These are phyloP conservation scores for Dictyostelium brefeldianum DNA, from an alignment of 78 protist species.

Conservation along the genomic window DNA sequence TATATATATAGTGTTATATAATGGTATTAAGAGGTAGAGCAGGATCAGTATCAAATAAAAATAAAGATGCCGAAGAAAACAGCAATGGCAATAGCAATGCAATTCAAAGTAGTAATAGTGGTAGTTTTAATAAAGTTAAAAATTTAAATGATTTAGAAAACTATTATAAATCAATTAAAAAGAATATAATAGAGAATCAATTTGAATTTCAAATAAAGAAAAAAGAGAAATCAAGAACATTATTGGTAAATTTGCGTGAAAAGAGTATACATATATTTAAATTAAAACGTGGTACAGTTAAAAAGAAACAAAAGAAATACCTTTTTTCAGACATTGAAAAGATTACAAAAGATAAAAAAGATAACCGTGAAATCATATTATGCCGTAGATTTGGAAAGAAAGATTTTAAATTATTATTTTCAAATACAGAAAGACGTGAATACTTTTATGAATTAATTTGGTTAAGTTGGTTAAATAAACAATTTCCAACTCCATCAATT, in stretches of 20 bases:
- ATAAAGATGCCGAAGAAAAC: not conserved
- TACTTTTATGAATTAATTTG: slow-evolving; percentile 59
- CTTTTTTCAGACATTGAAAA: slow-evolving; percentile 12
- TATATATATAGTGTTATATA: too few species aligned
- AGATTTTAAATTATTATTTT: slow-evolving; percentile 19
- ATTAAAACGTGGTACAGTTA: slow-evolving; percentile 17
- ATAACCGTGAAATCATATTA: not conserved
- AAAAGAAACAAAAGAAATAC: slow-evolving; percentile 42
- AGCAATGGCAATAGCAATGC: too few species aligned
- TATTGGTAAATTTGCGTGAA: slow-evolving; percentile 34
- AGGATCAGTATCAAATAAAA: not conserved
- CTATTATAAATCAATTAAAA: slow-evolving; percentile 59
- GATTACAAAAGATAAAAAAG: slow-evolving; percentile 2
- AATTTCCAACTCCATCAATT: not conserved
- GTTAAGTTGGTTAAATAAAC: slow-evolving; percentile 12
- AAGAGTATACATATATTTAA: slow-evolving; percentile 20
- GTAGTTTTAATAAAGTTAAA: not conserved
- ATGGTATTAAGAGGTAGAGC: slow-evolving; percentile 39
- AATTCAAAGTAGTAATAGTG: not conserved
- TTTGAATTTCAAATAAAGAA: slow-evolving; percentile 59
- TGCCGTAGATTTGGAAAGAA: slow-evolving; percentile 14
- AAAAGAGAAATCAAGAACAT: slow-evolving; percentile 29
- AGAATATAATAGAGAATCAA: slow-evolving; percentile 50
- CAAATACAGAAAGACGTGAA: slow-evolving; percentile 55
- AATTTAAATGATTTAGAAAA: slow-evolving; percentile 36